These are phyloP conservation scores for Pleurozium schreberi DNA, from an alignment of 225 moss, liverwort and hornwort genomes.

Conservation along the genomic window DNA sequence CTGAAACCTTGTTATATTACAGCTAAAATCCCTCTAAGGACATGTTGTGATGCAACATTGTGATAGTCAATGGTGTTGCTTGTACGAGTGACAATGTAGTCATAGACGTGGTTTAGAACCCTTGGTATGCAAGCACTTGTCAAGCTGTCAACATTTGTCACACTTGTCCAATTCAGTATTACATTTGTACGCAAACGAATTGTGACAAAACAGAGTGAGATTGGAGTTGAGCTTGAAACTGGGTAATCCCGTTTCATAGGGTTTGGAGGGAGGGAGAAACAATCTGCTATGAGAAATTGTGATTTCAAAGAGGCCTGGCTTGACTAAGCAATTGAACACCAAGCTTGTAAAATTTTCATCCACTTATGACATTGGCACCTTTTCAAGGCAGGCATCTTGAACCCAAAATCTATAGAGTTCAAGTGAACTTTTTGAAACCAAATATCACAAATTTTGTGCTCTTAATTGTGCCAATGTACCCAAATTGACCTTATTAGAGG, in stretches of 20 bases:
- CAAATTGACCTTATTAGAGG: neutral
- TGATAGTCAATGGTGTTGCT: neutral
- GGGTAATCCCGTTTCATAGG: no score
- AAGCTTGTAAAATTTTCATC: no score
- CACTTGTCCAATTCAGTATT: neutral
- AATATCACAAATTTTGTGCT: neutral
- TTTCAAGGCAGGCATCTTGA: neutral
- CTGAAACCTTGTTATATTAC: no score
- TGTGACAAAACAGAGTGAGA: neutral
- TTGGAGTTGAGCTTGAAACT: neutral
- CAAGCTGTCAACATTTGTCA: neutral
- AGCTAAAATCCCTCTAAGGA: neutral
- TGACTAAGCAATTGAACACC: neutral
- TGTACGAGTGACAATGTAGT: neutral
- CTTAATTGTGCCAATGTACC: accelerated
- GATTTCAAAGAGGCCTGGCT: neutral
- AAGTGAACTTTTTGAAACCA: no score
- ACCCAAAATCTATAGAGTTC: neutral
- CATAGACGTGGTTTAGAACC: neutral
- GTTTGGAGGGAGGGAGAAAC: neutral
- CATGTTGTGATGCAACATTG: neutral
- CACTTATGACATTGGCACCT: no score
- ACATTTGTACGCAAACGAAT: neutral
- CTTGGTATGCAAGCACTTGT: neutral
- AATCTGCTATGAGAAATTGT: neutral